Evolutionary conservation across 2,329 filamentous ascomycete species (phyloP).

Genomic region (Hypoxylon sp.): DNA sequence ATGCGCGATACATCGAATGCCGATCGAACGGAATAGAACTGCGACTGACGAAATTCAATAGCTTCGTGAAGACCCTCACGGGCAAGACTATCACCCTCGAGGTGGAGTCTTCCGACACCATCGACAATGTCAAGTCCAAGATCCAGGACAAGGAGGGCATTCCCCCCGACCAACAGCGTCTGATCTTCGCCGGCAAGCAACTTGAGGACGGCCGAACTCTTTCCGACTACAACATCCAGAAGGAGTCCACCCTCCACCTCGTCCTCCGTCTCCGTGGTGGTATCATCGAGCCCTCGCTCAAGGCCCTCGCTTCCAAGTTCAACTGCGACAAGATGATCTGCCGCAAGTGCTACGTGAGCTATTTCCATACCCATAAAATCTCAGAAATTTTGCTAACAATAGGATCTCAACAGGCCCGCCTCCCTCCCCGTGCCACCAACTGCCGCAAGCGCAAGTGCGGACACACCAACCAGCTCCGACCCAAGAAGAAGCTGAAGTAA

Average conservation of each 20-base stretch:
- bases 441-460: slow-evolving; percentile 99
- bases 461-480: slow-evolving; percentile 99
- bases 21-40: slow-evolving; percentile 47
- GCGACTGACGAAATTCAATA: slow-evolving; percentile 60
- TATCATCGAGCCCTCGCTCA: slow-evolving; percentile 99
- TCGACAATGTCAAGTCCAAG: slow-evolving; percentile 99
- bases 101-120: slow-evolving; percentile 98
- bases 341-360: slow-evolving; percentile 99
- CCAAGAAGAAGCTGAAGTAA: slow-evolving; percentile 99
- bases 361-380: background rate
- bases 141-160: slow-evolving; percentile 99
- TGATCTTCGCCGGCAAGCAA: slow-evolving; percentile 99
- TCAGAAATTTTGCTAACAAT: slow-evolving; percentile 2
- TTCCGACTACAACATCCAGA: slow-evolving; percentile 99
- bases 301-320: slow-evolving; percentile 98
- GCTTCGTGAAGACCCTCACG: slow-evolving; percentile 99
- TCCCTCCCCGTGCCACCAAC: slow-evolving; percentile 99
- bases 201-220: slow-evolving; percentile 98
- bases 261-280: slow-evolving; percentile 99
- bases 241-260: slow-evolving; percentile 98
- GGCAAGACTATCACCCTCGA: slow-evolving; percentile 99
- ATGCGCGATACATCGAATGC: slow-evolving; percentile 48
- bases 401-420: slow-evolving; percentile 71
- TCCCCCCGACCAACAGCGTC: slow-evolving; percentile 95
- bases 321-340: slow-evolving; percentile 99